phyloP scores from a whole-genome alignment of 78 protist species.

The Neovahlkampfia damariscottae region DNA sequence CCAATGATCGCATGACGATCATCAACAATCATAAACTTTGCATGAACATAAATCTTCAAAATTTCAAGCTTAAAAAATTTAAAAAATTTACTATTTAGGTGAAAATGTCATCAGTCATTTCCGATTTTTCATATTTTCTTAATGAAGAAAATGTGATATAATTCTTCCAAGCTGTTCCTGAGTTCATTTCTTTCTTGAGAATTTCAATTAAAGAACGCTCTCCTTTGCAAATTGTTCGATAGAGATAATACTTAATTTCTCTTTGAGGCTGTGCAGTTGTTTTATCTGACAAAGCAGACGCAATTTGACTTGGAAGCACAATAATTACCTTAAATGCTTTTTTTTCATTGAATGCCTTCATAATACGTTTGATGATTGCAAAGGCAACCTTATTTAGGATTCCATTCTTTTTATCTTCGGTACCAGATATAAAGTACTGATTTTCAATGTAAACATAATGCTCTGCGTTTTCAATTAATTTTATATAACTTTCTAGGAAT shows the following conservation, averaged over 20 bases:
- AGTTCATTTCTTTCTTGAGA: no score
- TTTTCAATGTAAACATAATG: slow-evolving; percentile 69
- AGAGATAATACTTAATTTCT: no score
- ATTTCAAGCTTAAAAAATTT: no score
- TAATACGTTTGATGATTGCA: slow-evolving; percentile 6
- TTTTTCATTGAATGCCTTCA: neutral
- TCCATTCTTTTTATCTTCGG: neutral
- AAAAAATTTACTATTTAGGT: no score
- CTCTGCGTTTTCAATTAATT: slow-evolving; percentile 43
- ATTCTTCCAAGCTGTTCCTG: no score
- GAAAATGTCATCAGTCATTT: no score
- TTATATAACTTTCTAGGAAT: slow-evolving; percentile 48
- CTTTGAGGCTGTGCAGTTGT: no score
- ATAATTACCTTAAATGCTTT: neutral
- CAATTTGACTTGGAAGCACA: slow-evolving; percentile 4
- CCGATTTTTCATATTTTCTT: no score
- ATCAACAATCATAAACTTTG: slow-evolving; percentile 70
- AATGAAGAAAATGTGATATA: no score
- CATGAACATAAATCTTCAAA: slow-evolving; percentile 73
- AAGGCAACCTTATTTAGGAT: neutral
- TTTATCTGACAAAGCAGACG: no score
- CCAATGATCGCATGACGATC: slow-evolving; percentile 64
- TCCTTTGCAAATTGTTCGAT: no score
- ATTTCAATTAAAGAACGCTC: no score
- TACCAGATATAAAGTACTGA: slow-evolving; percentile 43